These are phyloP conservation scores for Lentinula novae-zelandiae DNA, from an alignment of 1,284 basidiomycete genomes.

Conservation along the genomic window DNA sequence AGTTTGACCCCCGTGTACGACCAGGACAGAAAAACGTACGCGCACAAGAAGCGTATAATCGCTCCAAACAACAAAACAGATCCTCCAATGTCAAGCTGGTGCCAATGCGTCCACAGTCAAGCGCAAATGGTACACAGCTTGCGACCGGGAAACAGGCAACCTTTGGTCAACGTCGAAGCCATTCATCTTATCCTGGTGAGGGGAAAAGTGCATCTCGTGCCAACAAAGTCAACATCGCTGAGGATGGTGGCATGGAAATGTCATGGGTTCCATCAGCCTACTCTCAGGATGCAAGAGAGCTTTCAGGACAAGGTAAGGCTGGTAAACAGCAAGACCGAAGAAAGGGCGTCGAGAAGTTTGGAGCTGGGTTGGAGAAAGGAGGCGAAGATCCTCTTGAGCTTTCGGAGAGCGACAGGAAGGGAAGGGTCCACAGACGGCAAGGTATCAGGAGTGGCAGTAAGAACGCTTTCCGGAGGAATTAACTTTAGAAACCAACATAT, in stretches of 20 bases:
- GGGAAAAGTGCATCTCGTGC: constrained; percentile 9
- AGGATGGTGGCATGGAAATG: constrained; percentile 61
- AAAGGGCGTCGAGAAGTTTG: constrained; percentile 77
- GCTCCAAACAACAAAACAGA: constrained; percentile 38
- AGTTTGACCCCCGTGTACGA: constrained; percentile 39
- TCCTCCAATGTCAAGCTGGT: constrained; percentile 53
- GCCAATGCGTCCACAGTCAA: constrained; percentile 51
- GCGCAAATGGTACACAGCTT: constrained; percentile 25
- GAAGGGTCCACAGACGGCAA: constrained; percentile 68
- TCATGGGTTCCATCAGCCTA: constrained; percentile 55
- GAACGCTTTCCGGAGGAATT: constrained; percentile 65
- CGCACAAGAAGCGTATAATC: constrained; percentile 40
- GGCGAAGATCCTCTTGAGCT: constrained; percentile 43
- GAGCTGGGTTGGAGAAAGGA: constrained; percentile 82
- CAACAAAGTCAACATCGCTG: constrained; percentile 18
- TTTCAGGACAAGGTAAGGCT: constrained; percentile 17
- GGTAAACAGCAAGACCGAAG: constrained; percentile 37
- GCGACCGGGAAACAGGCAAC: constrained; percentile 47
- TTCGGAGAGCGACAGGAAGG: constrained; percentile 57
- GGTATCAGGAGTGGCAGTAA: constrained; percentile 82
- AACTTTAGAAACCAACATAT: not conserved
- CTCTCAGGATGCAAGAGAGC: constrained; percentile 27
- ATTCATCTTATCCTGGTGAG: constrained; percentile 10
- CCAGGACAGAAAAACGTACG: constrained; percentile 43
- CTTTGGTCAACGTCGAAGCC: constrained; percentile 59